Conservation (phyloP, 2,329 filamentous ascomycete genomes). For the Colletotrichum sp. region DNA sequence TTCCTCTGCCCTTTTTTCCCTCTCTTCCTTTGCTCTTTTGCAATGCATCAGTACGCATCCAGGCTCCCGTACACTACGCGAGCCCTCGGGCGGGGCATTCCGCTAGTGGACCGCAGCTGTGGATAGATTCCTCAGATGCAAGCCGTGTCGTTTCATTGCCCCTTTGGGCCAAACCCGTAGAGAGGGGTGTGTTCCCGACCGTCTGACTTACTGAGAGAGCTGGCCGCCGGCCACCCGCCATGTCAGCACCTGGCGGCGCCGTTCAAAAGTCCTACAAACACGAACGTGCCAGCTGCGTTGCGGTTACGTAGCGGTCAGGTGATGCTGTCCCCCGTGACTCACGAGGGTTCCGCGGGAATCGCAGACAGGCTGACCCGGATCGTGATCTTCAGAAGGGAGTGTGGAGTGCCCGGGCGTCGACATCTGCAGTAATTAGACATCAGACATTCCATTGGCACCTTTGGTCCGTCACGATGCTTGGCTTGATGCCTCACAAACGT, state of each 20-base stretch:
- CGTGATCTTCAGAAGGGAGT: neutral
- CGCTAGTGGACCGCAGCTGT: constrained; percentile 3
- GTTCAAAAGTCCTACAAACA: neutral
- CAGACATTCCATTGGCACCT: constrained; percentile 1
- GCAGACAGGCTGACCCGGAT: neutral
- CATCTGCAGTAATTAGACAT: constrained; percentile 6
- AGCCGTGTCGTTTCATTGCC: constrained; percentile 16
- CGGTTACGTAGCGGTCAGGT: constrained; percentile 6
- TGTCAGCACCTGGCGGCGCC: constrained; percentile 3
- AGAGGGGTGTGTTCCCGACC: neutral
- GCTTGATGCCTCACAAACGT: constrained; percentile 1
- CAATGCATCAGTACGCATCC: neutral
- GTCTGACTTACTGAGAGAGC: neutral
- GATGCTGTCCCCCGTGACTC: neutral
- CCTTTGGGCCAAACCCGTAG: neutral
- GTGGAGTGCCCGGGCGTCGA: neutral
- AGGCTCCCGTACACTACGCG: neutral
- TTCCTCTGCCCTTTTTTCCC: neutral
- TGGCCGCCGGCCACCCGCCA: constrained; percentile 15
- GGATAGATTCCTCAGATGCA: constrained; percentile 1
- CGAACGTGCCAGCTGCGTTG: neutral
- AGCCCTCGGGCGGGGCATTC: constrained; percentile 12
- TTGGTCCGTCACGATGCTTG: constrained; percentile 12
- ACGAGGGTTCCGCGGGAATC: neutral
- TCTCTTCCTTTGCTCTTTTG: neutral